Evolutionary conservation across 257 asterid species (phyloP).

Genomic region (Primulina huaijiensis): DNA sequence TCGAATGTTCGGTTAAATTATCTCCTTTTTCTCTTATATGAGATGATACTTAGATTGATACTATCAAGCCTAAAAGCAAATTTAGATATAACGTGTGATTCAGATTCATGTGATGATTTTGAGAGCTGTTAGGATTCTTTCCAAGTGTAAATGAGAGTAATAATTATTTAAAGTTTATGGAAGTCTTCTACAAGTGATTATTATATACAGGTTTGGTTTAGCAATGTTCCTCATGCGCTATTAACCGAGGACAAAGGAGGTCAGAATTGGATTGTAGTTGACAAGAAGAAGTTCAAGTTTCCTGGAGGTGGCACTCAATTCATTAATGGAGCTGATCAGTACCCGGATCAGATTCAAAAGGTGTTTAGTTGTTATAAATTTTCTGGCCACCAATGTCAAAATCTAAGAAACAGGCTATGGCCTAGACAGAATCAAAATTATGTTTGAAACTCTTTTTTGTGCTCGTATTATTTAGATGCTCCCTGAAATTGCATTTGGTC

Average conservation of each 20-base stretch:
- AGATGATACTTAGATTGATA: background rate
- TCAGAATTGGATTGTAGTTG: slow-evolving; percentile 29
- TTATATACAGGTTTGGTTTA: slow-evolving; percentile 41
- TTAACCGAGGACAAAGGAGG: slow-evolving; percentile 32
- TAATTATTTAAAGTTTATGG: background rate
- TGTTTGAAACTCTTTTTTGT: slow-evolving; percentile 15
- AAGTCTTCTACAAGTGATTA: slow-evolving; percentile 16
- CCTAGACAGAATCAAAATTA: background rate
- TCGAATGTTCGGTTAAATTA: background rate
- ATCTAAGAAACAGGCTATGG: background rate
- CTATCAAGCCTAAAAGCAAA: background rate
- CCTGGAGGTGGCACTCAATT: slow-evolving; percentile 34
- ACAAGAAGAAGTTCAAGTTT: slow-evolving; percentile 38
- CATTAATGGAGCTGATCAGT: slow-evolving; percentile 21
- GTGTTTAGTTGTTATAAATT: slow-evolving; percentile 30
- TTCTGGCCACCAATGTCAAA: background rate
- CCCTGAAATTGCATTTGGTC: slow-evolving; percentile 58
- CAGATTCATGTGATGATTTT: background rate
- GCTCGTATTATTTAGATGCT: slow-evolving; percentile 42
- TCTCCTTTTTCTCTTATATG: background rate
- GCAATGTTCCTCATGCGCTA: slow-evolving; percentile 38
- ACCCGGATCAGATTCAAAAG: slow-evolving; percentile 58
- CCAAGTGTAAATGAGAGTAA: background rate
- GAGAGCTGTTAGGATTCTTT: background rate
- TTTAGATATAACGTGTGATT: background rate